These are phyloP conservation scores for Stephanodiscus minutulus DNA, from an alignment of 108 stramenopile species.

Conservation along the genomic window DNA sequence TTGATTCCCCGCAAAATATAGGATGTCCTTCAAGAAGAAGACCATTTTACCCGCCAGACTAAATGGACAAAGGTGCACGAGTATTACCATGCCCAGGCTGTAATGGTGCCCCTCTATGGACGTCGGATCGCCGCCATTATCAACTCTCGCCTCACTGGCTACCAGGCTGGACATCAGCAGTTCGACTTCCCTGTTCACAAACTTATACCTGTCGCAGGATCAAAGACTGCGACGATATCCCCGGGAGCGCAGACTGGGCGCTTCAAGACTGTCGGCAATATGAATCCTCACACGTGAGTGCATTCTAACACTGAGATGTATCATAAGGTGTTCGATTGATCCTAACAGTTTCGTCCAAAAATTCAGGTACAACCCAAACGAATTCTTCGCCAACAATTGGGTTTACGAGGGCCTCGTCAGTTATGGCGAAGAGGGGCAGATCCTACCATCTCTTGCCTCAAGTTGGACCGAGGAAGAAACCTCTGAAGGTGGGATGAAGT, in stretches of 20 bases:
- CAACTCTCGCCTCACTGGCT: slow-evolving; percentile 53
- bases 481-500: slow-evolving; percentile 27
- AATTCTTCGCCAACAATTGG: slow-evolving; percentile 72
- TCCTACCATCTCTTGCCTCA: slow-evolving; percentile 44
- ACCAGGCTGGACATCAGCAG: slow-evolving; percentile 56
- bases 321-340: neutral
- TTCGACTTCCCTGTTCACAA: slow-evolving; percentile 66
- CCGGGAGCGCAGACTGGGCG: slow-evolving; percentile 58
- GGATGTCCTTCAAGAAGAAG: slow-evolving; percentile 32
- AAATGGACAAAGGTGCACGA: slow-evolving; percentile 52
- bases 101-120: slow-evolving; percentile 57
- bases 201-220: slow-evolving; percentile 36
- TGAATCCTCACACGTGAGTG: slow-evolving; percentile 57
- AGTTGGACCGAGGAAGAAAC: slow-evolving; percentile 35
- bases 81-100: slow-evolving; percentile 49
- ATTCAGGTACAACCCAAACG: slow-evolving; percentile 44
- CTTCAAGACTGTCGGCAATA: slow-evolving; percentile 50
- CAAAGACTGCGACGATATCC: slow-evolving; percentile 43
- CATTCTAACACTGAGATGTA: neutral
- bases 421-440: slow-evolving; percentile 40
- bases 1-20: neutral
- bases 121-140: slow-evolving; percentile 54
- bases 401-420: slow-evolving; percentile 65
- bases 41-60: slow-evolving; percentile 1
- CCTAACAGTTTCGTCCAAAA: neutral